phyloP scores from a whole-genome alignment of 768 basidiomycete species.

The Leccinum uliginosum region DNA sequence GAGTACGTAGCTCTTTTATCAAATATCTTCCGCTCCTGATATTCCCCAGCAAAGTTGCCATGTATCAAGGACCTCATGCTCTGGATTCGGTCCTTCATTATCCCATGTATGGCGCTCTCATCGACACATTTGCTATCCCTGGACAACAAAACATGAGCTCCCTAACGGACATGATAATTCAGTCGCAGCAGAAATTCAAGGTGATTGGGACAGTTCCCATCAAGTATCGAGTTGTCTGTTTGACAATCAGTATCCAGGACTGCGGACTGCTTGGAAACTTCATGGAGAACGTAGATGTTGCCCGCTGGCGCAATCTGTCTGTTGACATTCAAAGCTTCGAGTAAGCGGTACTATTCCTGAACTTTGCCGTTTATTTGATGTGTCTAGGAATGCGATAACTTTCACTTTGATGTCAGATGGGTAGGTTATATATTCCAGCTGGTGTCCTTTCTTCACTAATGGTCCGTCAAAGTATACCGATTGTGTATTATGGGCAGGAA shows the following conservation, averaged over 20 bases:
- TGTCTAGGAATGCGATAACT: constrained; percentile 64
- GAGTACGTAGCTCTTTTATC: constrained; percentile 33
- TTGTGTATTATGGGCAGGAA: constrained; percentile 81
- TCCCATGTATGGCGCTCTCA: background rate
- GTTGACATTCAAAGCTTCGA: constrained; percentile 70
- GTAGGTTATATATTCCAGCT: constrained; percentile 14
- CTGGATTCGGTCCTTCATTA: constrained; percentile 60
- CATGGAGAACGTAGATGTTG: constrained; percentile 74
- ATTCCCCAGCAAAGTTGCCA: constrained; percentile 34
- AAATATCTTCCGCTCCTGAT: constrained; percentile 12
- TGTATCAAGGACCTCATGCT: constrained; percentile 30
- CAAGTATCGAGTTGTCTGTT: background rate
- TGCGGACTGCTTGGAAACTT: constrained; percentile 59
- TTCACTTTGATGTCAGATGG: constrained; percentile 76
- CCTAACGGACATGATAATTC: constrained; percentile 46
- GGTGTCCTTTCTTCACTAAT: background rate
- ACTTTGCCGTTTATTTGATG: constrained; percentile 1
- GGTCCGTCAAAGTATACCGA: constrained; percentile 49
- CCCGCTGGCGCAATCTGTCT: constrained; percentile 68
- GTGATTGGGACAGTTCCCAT: constrained; percentile 19
- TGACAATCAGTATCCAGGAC: constrained; percentile 16
- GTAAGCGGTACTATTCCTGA: constrained; percentile 33
- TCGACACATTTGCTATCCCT: constrained; percentile 63
- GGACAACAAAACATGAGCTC: constrained; percentile 61
- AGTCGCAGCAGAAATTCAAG: constrained; percentile 52